Evolutionary conservation across 1,139 yeast genomes (phyloP).

Genomic region (Geotrichum histeridarum): DNA sequence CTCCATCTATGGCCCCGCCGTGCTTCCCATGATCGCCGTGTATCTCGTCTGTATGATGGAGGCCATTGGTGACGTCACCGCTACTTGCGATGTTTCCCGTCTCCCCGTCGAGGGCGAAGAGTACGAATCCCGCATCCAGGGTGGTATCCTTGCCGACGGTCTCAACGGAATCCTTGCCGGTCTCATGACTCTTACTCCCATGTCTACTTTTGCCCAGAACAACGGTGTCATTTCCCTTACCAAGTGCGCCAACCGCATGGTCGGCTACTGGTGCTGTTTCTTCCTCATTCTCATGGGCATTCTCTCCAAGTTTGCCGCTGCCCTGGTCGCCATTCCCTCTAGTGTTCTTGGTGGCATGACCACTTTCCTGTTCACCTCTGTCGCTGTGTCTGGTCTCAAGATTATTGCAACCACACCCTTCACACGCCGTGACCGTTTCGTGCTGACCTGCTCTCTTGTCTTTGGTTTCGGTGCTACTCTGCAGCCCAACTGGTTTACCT

Average conservation of each 20-base stretch:
- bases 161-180: slow-evolving; percentile 68
- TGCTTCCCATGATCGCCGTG: slow-evolving; percentile 76
- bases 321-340: slow-evolving; percentile 76
- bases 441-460: slow-evolving; percentile 67
- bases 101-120: slow-evolving; percentile 72
- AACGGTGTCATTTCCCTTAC: slow-evolving; percentile 90
- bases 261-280: slow-evolving; percentile 86
- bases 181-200: slow-evolving; percentile 61
- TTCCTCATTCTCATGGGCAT: slow-evolving; percentile 80
- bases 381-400: slow-evolving; percentile 81
- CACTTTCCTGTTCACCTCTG: slow-evolving; percentile 78
- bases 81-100: slow-evolving; percentile 85
- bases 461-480: slow-evolving; percentile 77
- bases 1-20: slow-evolving; percentile 72
- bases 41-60: slow-evolving; percentile 81
- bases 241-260: slow-evolving; percentile 79
- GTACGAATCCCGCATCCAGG: slow-evolving; percentile 83
- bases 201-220: slow-evolving; percentile 91
- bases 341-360: slow-evolving; percentile 93
- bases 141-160: slow-evolving; percentile 82
- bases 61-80: slow-evolving; percentile 89
- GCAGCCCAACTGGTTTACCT: slow-evolving; percentile 68
- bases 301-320: slow-evolving; percentile 85
- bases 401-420: slow-evolving; percentile 71
- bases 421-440: slow-evolving; percentile 82